Conservation (phyloP, 331 rosid genomes). For the Rhamnella rubrinervis region DNA sequence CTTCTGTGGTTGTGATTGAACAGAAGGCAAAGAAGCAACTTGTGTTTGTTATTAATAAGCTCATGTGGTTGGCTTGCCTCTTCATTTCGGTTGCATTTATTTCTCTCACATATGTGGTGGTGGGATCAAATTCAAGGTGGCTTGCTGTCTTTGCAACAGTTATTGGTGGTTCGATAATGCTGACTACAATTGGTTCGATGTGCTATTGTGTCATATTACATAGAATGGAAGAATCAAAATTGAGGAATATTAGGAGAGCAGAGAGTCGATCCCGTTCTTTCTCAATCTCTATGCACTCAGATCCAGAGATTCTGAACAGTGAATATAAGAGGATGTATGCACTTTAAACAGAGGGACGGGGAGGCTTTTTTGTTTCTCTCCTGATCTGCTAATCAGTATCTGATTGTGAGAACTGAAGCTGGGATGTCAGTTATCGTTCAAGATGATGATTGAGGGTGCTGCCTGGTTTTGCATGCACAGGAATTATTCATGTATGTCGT, state of each 20-base stretch:
- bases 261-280: slow-evolving; percentile 69
- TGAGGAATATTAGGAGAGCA: slow-evolving; percentile 47
- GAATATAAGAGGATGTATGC: slow-evolving; percentile 95
- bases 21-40: slow-evolving; percentile 90
- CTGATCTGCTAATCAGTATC: slow-evolving; percentile 18
- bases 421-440: slow-evolving; percentile 13
- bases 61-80: slow-evolving; percentile 99
- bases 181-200: slow-evolving; percentile 95
- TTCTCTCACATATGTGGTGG: slow-evolving; percentile 86
- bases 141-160: slow-evolving; percentile 81
- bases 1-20: slow-evolving; percentile 95
- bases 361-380: neutral
- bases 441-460: neutral
- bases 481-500: neutral
- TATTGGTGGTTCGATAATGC: slow-evolving; percentile 85
- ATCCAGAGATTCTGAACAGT: slow-evolving; percentile 73
- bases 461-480: neutral
- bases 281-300: slow-evolving; percentile 79
- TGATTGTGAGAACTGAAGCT: slow-evolving; percentile 11
- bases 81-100: slow-evolving; percentile 92
- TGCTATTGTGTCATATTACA: slow-evolving; percentile 85
- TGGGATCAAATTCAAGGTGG: slow-evolving; percentile 77
- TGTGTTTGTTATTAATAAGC: slow-evolving; percentile 94
- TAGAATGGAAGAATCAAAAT: slow-evolving; percentile 75
- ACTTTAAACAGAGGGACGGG: slow-evolving; percentile 34